phyloP scores from a whole-genome alignment of 306 rosid species.

The Trifolium subterraneum region DNA sequence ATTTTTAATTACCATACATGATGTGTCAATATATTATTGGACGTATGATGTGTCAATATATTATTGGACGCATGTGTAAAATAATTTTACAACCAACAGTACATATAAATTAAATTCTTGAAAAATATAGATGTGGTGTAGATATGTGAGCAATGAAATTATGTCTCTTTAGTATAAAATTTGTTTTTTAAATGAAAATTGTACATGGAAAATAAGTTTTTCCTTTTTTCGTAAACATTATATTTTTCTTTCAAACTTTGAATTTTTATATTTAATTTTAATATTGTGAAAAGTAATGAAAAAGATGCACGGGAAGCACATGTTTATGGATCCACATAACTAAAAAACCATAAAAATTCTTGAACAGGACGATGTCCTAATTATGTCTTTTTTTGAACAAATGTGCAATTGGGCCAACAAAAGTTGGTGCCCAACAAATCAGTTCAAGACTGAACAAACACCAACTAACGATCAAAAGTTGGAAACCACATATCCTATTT shows the following conservation, averaged over 20 bases:
- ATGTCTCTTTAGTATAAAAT: not conserved
- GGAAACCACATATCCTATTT: not conserved
- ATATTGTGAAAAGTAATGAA: not conserved
- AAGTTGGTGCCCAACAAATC: not conserved
- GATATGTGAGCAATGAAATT: not conserved
- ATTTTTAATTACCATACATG: too few species aligned
- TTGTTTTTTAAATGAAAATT: not conserved
- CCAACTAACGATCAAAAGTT: not conserved
- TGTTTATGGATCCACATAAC: not conserved
- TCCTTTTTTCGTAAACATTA: not conserved
- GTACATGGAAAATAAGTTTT: not conserved
- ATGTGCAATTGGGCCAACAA: slow-evolving; percentile 26
- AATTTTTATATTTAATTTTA: not conserved
- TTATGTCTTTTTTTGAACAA: slow-evolving; percentile 29
- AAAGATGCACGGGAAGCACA: not conserved
- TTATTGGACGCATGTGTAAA: too few species aligned
- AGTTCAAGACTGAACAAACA: slow-evolving; percentile 6
- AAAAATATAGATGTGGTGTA: not conserved
- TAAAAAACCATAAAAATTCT: not conserved
- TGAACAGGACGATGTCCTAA: slow-evolving; percentile 29
- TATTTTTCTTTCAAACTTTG: not conserved
- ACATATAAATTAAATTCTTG: too few species aligned
- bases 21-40: too few species aligned
- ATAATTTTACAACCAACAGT: too few species aligned
- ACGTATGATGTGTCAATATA: too few species aligned